phyloP scores from a whole-genome alignment of 1,284 basidiomycete species.

The Mycena citricolor region DNA sequence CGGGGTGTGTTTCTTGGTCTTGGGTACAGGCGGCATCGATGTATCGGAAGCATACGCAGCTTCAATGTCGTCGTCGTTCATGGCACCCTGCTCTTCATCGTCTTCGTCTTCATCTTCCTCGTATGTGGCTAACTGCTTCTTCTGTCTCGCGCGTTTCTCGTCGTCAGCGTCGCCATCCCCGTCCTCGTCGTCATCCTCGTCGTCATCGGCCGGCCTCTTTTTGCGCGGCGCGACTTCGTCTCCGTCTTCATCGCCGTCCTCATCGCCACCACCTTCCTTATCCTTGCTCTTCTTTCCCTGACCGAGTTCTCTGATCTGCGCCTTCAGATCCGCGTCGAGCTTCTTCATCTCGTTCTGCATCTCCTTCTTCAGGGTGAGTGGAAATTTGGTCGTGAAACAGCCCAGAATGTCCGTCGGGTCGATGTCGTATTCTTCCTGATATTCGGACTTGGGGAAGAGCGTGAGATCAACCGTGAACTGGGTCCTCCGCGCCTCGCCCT shows the following conservation, averaged over 20 bases:
- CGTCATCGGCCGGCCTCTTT: conserved; percentile 40
- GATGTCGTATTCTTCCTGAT: conserved; percentile 83
- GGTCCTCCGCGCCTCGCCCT: conserved; percentile 72
- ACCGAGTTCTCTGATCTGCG: conserved; percentile 81
- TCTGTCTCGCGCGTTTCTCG: conserved; percentile 66
- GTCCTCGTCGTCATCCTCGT: conserved; percentile 61
- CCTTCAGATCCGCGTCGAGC: conserved; percentile 78
- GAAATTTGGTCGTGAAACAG: conserved; percentile 77
- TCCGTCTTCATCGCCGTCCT: conserved; percentile 46
- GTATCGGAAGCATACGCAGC: conserved; percentile 53
- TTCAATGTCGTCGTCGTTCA: conserved; percentile 46
- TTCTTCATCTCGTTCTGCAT: conserved; percentile 87
- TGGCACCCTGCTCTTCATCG: conserved; percentile 26
- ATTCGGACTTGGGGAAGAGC: conserved; percentile 89
- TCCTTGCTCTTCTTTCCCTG: conserved; percentile 63
- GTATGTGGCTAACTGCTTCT: conserved; percentile 73
- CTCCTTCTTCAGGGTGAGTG: conserved; percentile 84
- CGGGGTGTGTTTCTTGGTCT: conserved; percentile 33
- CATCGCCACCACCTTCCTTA: conserved; percentile 45
- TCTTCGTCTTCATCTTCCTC: conserved; percentile 63
- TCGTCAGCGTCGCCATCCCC: conserved; percentile 82
- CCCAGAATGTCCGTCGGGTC: conserved; percentile 73
- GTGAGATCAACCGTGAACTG: conserved; percentile 82
- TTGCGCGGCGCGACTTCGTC: conserved; percentile 48
- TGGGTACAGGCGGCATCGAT: conserved; percentile 65